These are phyloP conservation scores for Heliamphora exappendiculata DNA, from an alignment of 148 eudicot genomes.

Conservation along the genomic window DNA sequence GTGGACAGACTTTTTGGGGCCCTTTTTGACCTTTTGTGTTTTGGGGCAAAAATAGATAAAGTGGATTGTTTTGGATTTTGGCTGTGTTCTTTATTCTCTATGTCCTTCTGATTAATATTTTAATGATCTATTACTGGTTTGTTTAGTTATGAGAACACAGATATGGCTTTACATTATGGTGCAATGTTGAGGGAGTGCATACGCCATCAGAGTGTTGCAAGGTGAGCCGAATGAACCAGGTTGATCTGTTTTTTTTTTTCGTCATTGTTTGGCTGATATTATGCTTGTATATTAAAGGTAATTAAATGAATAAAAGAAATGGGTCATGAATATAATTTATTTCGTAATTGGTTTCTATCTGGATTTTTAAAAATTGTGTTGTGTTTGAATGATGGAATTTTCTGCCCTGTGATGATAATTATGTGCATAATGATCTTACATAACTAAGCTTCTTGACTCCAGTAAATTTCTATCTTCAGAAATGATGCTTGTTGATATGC, in stretches of 20 bases:
- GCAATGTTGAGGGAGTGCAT: constrained; percentile 98
- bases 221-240: constrained; percentile 34
- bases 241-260: not conserved
- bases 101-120: constrained; percentile 2
- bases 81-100: not conserved
- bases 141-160: constrained; percentile 66
- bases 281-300: not conserved
- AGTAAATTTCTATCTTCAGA: not conserved
- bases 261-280: not conserved
- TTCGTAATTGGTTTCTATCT: not conserved
- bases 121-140: constrained; percentile 15
- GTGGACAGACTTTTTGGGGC: not conserved
- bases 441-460: not conserved
- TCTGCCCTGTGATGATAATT: not conserved
- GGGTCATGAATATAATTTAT: not conserved
- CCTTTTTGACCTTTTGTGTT: not conserved
- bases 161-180: constrained; percentile 91
- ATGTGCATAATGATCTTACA: not conserved
- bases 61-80: not conserved
- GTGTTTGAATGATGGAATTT: not conserved
- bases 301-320: not conserved
- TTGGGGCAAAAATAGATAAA: not conserved
- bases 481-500: not conserved
- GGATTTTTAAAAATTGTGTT: not conserved
- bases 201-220: constrained; percentile 95